Conservation (phyloP, 371 early-diverging fungal genomes). For the Mortierella sp. region DNA sequence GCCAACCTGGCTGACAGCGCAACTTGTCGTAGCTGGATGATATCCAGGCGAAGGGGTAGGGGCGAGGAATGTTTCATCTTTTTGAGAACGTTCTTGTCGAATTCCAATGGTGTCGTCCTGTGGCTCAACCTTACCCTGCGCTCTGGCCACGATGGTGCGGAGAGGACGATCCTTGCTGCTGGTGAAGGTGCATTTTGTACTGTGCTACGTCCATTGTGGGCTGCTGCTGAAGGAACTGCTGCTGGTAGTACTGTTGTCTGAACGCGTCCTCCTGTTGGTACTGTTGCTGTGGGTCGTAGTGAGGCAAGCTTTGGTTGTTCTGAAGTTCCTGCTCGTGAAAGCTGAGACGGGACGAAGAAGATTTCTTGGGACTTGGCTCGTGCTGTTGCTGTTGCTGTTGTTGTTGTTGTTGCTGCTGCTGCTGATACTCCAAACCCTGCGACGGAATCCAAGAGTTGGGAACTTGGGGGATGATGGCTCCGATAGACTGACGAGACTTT, state of each 20-base stretch:
- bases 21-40: conserved; percentile 1
- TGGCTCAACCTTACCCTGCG: conserved; percentile 30
- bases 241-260: conserved; percentile 50
- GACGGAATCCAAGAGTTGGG: conserved; percentile 54
- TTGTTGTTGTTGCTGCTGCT: conserved; percentile 19
- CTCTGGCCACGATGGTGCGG: conserved; percentile 51
- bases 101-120: background rate
- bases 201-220: conserved; percentile 22
- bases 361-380: conserved; percentile 18
- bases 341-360: conserved; percentile 46
- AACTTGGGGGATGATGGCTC: conserved; percentile 53
- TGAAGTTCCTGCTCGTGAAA: conserved; percentile 41
- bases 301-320: conserved; percentile 30
- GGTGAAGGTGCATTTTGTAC: conserved; percentile 15
- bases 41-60: background rate
- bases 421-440: conserved; percentile 27
- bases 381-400: conserved; percentile 23
- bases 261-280: conserved; percentile 52
- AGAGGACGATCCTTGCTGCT: conserved; percentile 44
- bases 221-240: conserved; percentile 49
- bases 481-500: conserved; percentile 44
- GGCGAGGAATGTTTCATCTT: background rate
- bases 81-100: background rate
- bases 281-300: conserved; percentile 41
- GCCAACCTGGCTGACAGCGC: background rate